These are phyloP conservation scores for Canavalia gladiata DNA, from an alignment of 306 rosid genomes.

Conservation along the genomic window DNA sequence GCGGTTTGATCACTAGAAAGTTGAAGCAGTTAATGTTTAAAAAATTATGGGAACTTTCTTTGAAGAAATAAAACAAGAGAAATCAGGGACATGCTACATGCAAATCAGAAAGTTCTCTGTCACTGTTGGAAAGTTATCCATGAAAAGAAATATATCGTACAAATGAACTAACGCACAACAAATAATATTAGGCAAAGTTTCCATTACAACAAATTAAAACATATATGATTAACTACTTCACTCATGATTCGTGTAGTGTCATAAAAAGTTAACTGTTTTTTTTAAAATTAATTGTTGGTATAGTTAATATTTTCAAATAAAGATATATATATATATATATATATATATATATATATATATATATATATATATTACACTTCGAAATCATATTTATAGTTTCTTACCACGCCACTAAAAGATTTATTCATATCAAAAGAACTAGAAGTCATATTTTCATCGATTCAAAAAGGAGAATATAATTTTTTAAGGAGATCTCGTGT, in stretches of 20 bases:
- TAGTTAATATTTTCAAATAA: no score
- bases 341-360: no score
- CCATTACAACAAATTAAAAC: background rate
- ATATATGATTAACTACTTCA: background rate
- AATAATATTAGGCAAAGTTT: background rate
- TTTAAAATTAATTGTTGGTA: no score
- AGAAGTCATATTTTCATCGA: no score
- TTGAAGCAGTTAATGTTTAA: slow-evolving; percentile 5
- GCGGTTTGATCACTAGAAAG: background rate
- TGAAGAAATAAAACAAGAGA: background rate
- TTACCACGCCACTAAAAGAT: no score
- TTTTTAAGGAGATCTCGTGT: no score
- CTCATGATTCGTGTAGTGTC: background rate
- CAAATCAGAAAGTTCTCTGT: background rate
- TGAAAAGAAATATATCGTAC: background rate
- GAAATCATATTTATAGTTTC: no score
- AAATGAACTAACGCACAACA: background rate
- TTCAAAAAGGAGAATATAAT: no score
- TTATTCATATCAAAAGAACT: no score
- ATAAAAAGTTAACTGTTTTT: background rate
- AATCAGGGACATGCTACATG: background rate
- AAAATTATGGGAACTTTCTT: background rate
- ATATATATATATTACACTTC: no score
- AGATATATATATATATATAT: no score
- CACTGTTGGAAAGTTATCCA: background rate